Evolutionary conservation across 202 grass and related monocot species (phyloP), one percentile per base, ranked within the genome.

Genomic region (Zizania palustris): DNA sequence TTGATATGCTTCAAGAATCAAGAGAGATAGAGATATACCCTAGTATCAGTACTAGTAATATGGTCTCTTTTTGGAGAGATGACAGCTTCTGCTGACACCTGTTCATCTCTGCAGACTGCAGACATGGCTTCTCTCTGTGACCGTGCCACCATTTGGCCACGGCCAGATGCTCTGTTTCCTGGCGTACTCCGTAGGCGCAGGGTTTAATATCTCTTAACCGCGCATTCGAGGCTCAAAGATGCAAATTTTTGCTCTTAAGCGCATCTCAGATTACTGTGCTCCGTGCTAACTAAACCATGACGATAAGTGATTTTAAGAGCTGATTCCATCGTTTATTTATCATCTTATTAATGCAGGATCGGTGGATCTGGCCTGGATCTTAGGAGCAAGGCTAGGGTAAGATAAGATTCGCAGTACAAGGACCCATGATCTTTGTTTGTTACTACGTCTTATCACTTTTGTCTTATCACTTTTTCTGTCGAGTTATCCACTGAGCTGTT

Each of bases 281-380:
- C 62, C 22, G 53, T 80, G 19, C 5, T 44, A 62, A 13, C 36
- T 55, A 16, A n/a, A 55, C 11, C 44, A 67, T 51, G 45, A 16
- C 42, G 9, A 34, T 28, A 16, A 0, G 0, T 7, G 1, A 16
- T 56, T 37, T 43, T 16, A 59, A 60, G 11, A 10, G 7, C 19
- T 43, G 54, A 41, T 68, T 34, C 57, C 33, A 46, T 36, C 53
- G 3, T 12, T 63, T 43, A 9, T 73, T 59, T 48, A n/a, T 11
- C 38, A 50, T 58, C 3, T 61, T 70, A 85, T 40, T 53, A 33
- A 66, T 67, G 42, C 89, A 97, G 95, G 91, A 97, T 97, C 75
- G 95, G 95, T 78, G 95, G 95, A 90, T 97, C 95, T 90, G 95
- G 91, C 72, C 82, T 97, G 89, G 95, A 97, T 86, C 75, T 97